Conservation (phyloP, 495 filamentous ascomycete genomes). For the Penicillium subrubescens region DNA sequence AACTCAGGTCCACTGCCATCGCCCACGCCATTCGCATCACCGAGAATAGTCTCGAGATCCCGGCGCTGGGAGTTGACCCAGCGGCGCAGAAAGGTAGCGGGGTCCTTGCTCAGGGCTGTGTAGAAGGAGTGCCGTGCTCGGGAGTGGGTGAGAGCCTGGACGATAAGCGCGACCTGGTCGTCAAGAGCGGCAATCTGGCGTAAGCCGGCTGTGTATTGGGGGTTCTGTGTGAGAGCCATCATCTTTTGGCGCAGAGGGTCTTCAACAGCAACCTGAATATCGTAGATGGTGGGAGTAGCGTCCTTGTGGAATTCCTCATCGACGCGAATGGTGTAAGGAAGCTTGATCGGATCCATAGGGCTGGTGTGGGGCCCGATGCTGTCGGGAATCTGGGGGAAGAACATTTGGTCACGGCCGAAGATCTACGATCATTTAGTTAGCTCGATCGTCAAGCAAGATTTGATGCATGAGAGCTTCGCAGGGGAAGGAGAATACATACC, state of each 20-base stretch:
- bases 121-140: conserved; percentile 88
- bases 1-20: conserved; percentile 61
- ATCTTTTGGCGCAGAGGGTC: conserved; percentile 76
- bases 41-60: conserved; percentile 86
- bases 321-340: conserved; percentile 91
- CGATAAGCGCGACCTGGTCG: conserved; percentile 76
- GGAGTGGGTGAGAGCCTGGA: conserved; percentile 75
- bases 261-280: conserved; percentile 81
- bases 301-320: conserved; percentile 77
- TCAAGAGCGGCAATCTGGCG: conserved; percentile 73
- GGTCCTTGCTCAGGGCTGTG: conserved; percentile 72
- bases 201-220: conserved; percentile 58
- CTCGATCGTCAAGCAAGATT: neutral
- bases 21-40: conserved; percentile 75
- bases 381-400: conserved; percentile 87
- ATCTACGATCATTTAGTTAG: conserved; percentile 52
- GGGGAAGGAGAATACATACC: conserved; percentile 51
- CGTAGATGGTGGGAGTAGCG: conserved; percentile 75
- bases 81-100: conserved; percentile 73
- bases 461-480: neutral
- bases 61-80: conserved; percentile 89
- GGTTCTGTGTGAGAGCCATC: conserved; percentile 56
- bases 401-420: conserved; percentile 74
- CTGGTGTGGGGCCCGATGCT: conserved; percentile 71
- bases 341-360: conserved; percentile 77